phyloP scores from a whole-genome alignment of 257 asterid species.

The Fraxinus anomala region DNA sequence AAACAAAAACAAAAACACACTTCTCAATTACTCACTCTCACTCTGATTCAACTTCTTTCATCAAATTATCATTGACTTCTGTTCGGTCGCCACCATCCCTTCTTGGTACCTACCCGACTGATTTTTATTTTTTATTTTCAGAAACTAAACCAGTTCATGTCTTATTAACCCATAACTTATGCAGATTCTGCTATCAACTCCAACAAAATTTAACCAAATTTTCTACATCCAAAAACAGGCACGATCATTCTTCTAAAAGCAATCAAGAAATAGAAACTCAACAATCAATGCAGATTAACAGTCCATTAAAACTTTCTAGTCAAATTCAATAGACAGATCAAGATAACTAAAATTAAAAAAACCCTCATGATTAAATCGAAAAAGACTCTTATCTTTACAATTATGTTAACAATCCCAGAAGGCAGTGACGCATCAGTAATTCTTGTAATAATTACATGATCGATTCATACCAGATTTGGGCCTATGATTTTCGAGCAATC shows the following conservation, averaged over 20 bases:
- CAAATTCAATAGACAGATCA: constrained; percentile 46
- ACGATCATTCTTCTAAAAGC: constrained; percentile 27
- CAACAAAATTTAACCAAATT: constrained; percentile 29
- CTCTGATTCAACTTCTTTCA: not conserved
- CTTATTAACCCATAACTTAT: not conserved
- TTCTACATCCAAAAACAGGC: constrained; percentile 33
- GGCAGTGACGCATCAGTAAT: constrained; percentile 29
- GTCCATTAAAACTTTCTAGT: constrained; percentile 32
- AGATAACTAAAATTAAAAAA: constrained; percentile 34
- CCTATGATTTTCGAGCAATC: constrained; percentile 49
- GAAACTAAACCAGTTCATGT: not conserved
- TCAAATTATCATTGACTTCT: not conserved
- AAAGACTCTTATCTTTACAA: constrained; percentile 33
- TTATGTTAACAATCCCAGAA: constrained; percentile 41
- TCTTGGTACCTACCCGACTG: not conserved
- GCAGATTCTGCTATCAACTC: constrained; percentile 5
- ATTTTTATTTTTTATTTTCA: too few species aligned
- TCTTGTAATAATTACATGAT: constrained; percentile 33
- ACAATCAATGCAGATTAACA: constrained; percentile 44
- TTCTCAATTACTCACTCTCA: not conserved
- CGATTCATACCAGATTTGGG: constrained; percentile 72
- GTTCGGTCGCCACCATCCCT: not conserved
- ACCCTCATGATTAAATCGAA: constrained; percentile 35
- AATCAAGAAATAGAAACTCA: constrained; percentile 38
- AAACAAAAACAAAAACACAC: not conserved